Conservation (phyloP, 805 yeast species). For the Candida adriatica region DNA sequence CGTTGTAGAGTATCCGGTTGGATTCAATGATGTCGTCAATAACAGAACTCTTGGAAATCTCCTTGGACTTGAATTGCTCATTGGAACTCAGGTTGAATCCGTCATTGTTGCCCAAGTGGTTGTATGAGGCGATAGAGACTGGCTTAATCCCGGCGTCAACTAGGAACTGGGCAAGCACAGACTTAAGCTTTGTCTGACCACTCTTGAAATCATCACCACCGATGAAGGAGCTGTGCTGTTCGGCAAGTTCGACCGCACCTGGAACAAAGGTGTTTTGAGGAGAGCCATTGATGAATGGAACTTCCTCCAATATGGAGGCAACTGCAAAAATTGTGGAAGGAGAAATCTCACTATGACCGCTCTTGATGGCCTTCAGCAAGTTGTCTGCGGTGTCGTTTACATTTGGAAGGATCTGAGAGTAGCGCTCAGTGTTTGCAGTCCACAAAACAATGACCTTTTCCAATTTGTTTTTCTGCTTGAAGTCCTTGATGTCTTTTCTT, state of each 20-base stretch:
- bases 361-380: conserved; percentile 64
- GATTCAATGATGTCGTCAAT: conserved; percentile 92
- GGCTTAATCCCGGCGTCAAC: conserved; percentile 98
- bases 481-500: conserved; percentile 75
- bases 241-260: conserved; percentile 87
- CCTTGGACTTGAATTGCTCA: conserved; percentile 90
- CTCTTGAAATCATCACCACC: conserved; percentile 98
- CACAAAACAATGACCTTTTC: conserved; percentile 89
- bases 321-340: conserved; percentile 94
- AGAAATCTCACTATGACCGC: conserved; percentile 75
- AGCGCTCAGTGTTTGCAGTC: conserved; percentile 98
- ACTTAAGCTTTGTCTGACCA: conserved; percentile 93
- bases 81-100: conserved; percentile 90
- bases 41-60: conserved; percentile 87
- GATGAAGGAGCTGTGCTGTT: conserved; percentile 63
- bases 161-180: conserved; percentile 92
- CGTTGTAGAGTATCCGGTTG: conserved; percentile 76
- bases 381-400: conserved; percentile 87
- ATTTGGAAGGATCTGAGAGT: conserved; percentile 67
- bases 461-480: conserved; percentile 62
- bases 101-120: conserved; percentile 94
- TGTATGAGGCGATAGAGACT: conserved; percentile 88
- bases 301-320: conserved; percentile 82
- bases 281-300: conserved; percentile 92
- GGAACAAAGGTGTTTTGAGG: conserved; percentile 98